Base-by-base conservation (phyloP, 257 asterid species). In the Nyctanthes arbortristis region DNA sequence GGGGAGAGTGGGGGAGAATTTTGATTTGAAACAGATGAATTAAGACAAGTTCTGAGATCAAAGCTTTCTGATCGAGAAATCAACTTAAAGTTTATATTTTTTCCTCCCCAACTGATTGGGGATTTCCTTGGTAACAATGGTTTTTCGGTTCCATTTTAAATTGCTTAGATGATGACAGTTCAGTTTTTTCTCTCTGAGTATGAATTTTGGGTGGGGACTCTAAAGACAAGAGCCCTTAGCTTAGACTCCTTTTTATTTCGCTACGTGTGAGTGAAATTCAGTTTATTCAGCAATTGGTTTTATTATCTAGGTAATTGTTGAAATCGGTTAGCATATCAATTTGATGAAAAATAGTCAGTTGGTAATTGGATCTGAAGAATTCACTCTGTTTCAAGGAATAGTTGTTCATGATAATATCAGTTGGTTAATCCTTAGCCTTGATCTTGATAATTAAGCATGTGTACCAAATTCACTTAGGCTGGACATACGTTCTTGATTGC, bases 261-360 rank as follows among this genome's bases (percentile, higher is more conserved):
- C n/a, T n/a, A n/a, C n/a, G n/a, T n/a, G n/a, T n/a, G n/a, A n/a
- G n/a, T n/a, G n/a, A n/a, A n/a, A n/a, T n/a, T 32, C 7, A 32
- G 4, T 2, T 32, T 32, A 32, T 32, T 32, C 4, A 3, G 35
- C 35, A 32, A 32, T 40, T 52, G 57, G 16, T 73, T 74, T 58
- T 47, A 64, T n/a, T n/a, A 64, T 58, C 61, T 61, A 61, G 60
- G 73, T 40, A 27, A 61, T 69, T 52, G 67, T 69, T 31, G 63
- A 13, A 43, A 43, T 68, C 73, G 61, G 18, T 7, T 16, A 16
- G 54, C 54, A 43, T 16, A 20, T 43, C 3, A 43, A 14, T 43
- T 14, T 5, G 24, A 43, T 43, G 24, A 43, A 16, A 43, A 3
- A 43, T n/a, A 1, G 54, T 43, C 20, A 14, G 13, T 40, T 40